Evolutionary conservation across 768 basidiomycete genomes (phyloP).

Genomic region (Trametes maxima): DNA sequence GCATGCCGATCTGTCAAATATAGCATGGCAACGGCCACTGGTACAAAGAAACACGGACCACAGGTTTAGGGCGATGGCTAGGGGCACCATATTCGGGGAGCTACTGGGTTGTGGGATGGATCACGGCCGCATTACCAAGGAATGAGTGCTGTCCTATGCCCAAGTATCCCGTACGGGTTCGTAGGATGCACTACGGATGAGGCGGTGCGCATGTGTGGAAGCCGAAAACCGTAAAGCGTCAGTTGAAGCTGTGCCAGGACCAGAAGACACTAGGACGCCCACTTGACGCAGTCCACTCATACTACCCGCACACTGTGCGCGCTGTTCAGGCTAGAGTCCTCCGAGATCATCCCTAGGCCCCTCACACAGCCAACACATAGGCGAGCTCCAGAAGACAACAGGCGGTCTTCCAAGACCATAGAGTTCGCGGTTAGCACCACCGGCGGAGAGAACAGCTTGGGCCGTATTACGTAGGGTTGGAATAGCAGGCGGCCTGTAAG

Average conservation of each 20-base stretch:
- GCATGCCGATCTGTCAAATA: not conserved
- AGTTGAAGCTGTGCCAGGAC: too few species aligned
- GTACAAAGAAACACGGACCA: too few species aligned
- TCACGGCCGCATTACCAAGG: too few species aligned
- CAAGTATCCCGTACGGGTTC: too few species aligned
- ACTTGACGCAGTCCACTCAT: not conserved
- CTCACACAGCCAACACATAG: conserved; percentile 9
- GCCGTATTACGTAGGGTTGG: conserved; percentile 11
- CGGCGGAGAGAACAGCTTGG: conserved; percentile 16
- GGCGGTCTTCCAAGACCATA: conserved; percentile 3
- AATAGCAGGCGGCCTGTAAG: conserved; percentile 5
- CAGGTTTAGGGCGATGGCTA: too few species aligned
- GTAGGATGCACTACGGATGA: too few species aligned
- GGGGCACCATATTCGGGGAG: too few species aligned
- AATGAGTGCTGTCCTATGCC: too few species aligned
- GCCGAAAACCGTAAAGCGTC: too few species aligned
- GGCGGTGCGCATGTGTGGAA: too few species aligned
- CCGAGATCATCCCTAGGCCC: conserved; percentile 10
- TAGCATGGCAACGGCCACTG: too few species aligned
- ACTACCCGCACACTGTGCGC: not conserved
- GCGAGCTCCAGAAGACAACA: not conserved
- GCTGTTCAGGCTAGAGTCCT: not conserved
- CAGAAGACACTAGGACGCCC: not conserved
- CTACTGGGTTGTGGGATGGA: too few species aligned
- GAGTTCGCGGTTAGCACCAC: conserved; percentile 11